Percentiles rank a stretch among this genome's conserved stretches.
phyloP scores from a whole-genome alignment of 2,329 filamentous ascomycete genomes.

The Xylaria sp. region DNA sequence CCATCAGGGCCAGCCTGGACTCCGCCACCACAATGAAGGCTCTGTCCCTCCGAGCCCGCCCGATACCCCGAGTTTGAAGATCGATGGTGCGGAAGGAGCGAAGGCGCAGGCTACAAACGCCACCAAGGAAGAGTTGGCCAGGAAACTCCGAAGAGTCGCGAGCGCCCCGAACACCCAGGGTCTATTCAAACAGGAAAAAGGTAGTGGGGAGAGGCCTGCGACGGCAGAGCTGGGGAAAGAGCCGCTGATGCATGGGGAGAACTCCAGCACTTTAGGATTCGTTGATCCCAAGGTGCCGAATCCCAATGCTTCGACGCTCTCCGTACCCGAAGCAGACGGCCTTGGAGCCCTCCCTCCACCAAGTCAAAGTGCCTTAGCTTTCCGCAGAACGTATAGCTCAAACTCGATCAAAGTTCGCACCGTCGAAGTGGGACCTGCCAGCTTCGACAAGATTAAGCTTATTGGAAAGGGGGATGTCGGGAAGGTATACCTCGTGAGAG shows the following conservation, averaged over 20 bases:
- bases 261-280: constrained; percentile 49
- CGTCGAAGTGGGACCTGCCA: constrained; percentile 91
- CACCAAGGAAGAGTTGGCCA: constrained; percentile 90
- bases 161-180: constrained; percentile 97
- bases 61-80: constrained; percentile 80
- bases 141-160: constrained; percentile 90
- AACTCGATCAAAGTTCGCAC: constrained; percentile 99
- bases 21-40: constrained; percentile 92
- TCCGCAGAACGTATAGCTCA: constrained; percentile 94
- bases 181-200: constrained; percentile 66
- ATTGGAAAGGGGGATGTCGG: constrained; percentile 99
- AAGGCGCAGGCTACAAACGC: constrained; percentile 71
- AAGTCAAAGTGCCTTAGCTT: constrained; percentile 71
- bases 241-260: constrained; percentile 64
- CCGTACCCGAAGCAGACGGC: constrained; percentile 51
- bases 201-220: constrained; percentile 68
- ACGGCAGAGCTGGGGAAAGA: constrained; percentile 89
- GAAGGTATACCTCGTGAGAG: constrained; percentile 94
- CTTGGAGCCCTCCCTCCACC: constrained; percentile 68
- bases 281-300: constrained; percentile 48
- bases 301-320: constrained; percentile 43
- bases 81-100: constrained; percentile 67
- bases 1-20: constrained; percentile 89
- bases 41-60: constrained; percentile 92
- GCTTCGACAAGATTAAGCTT: constrained; percentile 99